A percentile compares a stretch with the other conserved stretches of the same genome.
phyloP scores from a whole-genome alignment of 2,329 filamentous ascomycete genomes.

The Apiospora pterosperma region DNA sequence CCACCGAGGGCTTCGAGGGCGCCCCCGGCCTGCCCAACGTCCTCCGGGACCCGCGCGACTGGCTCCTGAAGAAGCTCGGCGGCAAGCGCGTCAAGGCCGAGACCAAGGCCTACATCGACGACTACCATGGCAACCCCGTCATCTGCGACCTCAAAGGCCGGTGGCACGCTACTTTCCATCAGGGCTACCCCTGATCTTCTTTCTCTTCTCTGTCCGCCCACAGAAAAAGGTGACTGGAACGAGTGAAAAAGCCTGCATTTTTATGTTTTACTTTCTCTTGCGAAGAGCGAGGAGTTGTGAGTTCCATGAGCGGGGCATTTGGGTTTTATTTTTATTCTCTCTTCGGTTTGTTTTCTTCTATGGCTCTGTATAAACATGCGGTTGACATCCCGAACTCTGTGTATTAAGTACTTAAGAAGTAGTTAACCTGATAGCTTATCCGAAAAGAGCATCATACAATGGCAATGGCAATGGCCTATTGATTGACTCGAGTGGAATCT shows the following conservation, averaged over 20 bases:
- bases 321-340: background rate
- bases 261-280: background rate
- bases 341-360: background rate
- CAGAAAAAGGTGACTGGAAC: background rate
- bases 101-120: slow-evolving; percentile 14
- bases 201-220: background rate
- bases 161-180: slow-evolving; percentile 13
- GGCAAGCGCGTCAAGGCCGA: background rate
- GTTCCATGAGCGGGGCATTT: background rate
- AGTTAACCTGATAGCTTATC: background rate
- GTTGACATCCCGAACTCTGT: background rate
- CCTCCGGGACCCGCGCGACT: slow-evolving; percentile 5
- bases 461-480: background rate
- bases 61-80: slow-evolving; percentile 10
- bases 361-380: background rate
- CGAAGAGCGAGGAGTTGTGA: background rate
- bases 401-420: background rate
- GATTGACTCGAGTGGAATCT: background rate
- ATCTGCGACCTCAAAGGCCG: slow-evolving; percentile 12
- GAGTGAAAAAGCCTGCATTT: background rate
- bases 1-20: background rate
- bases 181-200: slow-evolving; percentile 6
- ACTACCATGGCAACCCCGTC: slow-evolving; percentile 16
- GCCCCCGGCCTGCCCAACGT: slow-evolving; percentile 2
- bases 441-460: background rate